Evolutionary conservation across 1,284 basidiomycete genomes (phyloP).

Genomic region (Leccinum angustisporum): DNA sequence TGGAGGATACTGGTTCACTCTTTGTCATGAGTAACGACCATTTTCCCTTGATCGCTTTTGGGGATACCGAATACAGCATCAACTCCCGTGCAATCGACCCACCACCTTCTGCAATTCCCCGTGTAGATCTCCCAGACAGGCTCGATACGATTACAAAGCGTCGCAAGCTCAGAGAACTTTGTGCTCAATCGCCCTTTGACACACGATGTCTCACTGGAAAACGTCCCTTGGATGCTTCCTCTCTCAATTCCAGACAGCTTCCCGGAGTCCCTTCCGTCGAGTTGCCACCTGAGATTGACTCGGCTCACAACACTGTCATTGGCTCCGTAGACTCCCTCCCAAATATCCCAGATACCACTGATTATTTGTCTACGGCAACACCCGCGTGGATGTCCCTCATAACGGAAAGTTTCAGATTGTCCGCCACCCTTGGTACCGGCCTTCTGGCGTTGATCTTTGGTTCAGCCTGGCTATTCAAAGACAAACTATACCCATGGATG

Average conservation of each 20-base stretch:
- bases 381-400: conserved; percentile 24
- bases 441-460: conserved; percentile 27
- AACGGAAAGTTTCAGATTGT: conserved; percentile 12
- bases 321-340: conserved; percentile 14
- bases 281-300: conserved; percentile 18
- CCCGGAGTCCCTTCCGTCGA: conserved; percentile 35
- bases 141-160: conserved; percentile 46
- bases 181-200: conserved; percentile 43
- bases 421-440: conserved; percentile 20
- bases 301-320: conserved; percentile 4
- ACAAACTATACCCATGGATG: conserved; percentile 14
- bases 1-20: conserved; percentile 68
- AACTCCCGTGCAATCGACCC: conserved; percentile 38
- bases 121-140: conserved; percentile 37
- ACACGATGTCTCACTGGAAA: conserved; percentile 63
- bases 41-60: conserved; percentile 76
- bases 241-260: conserved; percentile 33
- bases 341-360: conserved; percentile 17
- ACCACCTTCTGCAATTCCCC: conserved; percentile 30
- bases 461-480: conserved; percentile 28
- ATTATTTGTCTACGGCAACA: conserved; percentile 13
- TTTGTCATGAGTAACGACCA: conserved; percentile 75
- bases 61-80: conserved; percentile 39
- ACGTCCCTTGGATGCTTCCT: conserved; percentile 44
- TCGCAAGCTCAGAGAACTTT: conserved; percentile 40